Evolutionary conservation across 441 rosid species (phyloP).

Genomic region (Pelargonium myrrhifolium): DNA sequence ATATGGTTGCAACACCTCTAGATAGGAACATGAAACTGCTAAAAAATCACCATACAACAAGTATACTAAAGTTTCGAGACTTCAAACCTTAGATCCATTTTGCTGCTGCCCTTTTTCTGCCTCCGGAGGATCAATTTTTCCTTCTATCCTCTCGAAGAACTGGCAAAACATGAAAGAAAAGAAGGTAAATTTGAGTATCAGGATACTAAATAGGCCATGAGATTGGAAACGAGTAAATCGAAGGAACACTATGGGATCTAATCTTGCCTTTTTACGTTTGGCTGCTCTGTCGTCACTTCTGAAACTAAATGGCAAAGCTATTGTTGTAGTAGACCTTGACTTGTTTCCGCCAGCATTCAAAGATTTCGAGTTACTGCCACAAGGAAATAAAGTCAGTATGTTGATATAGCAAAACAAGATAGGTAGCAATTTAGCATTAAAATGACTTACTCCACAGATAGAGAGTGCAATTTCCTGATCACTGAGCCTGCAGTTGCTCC

Average conservation of each 20-base stretch:
- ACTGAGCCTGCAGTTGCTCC: constrained; percentile 24
- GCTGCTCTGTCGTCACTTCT: constrained; percentile 78
- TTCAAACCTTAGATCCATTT: constrained; percentile 32
- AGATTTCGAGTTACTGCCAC: constrained; percentile 36
- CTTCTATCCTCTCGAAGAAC: constrained; percentile 67
- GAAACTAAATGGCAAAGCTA: constrained; percentile 60
- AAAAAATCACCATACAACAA: not conserved
- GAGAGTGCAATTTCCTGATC: constrained; percentile 28
- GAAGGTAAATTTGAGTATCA: not conserved
- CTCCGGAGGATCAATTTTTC: constrained; percentile 36
- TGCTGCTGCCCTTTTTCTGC: constrained; percentile 31
- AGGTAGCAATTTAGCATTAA: constrained; percentile 16
- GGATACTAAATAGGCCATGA: constrained; percentile 8
- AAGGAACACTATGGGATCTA: constrained; percentile 8
- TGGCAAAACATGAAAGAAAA: constrained; percentile 26
- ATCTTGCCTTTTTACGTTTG: constrained; percentile 70
- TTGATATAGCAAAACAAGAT: not conserved
- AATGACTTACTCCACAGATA: constrained; percentile 35
- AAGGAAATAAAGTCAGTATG: constrained; percentile 7
- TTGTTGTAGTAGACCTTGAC: constrained; percentile 30
- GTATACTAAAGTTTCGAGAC: not conserved
- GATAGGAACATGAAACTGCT: not conserved
- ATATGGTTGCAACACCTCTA: not conserved
- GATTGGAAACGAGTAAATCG: constrained; percentile 2
- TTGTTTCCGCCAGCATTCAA: constrained; percentile 37